These are phyloP conservation scores for Saccharomyces kudriavzevii DNA, from an alignment of 805 yeast species.

Conservation along the genomic window DNA sequence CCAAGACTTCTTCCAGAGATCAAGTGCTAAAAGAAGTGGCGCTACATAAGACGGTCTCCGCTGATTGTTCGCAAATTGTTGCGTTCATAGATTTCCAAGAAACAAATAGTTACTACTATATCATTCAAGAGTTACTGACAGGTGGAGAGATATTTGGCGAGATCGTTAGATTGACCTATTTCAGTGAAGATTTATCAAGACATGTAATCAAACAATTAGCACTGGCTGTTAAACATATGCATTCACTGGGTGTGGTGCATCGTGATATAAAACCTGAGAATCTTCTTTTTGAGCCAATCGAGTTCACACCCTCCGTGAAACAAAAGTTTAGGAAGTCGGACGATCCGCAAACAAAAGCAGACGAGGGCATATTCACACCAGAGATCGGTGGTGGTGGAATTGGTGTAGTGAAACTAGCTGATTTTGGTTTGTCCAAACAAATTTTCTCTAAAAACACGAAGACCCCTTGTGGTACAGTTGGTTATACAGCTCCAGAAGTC, in stretches of 20 bases:
- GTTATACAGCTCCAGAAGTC: constrained; percentile 97
- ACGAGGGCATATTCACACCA: constrained; percentile 78
- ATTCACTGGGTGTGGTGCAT: constrained; percentile 72
- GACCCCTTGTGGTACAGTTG: constrained; percentile 98
- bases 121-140: constrained; percentile 61
- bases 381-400: constrained; percentile 90
- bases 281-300: constrained; percentile 55
- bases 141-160: constrained; percentile 75
- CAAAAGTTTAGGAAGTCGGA: constrained; percentile 50
- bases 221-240: constrained; percentile 58
- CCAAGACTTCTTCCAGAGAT: constrained; percentile 31
- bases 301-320: constrained; percentile 35
- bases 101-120: constrained; percentile 50
- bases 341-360: constrained; percentile 59
- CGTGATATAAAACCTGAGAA: constrained; percentile 81
- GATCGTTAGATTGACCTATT: constrained; percentile 58
- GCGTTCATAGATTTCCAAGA: constrained; percentile 59
- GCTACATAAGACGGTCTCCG: constrained; percentile 55
- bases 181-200: constrained; percentile 55
- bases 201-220: constrained; percentile 60
- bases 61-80: constrained; percentile 46
- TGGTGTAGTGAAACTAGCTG: constrained; percentile 85
- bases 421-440: constrained; percentile 89
- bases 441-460: constrained; percentile 81
- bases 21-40: constrained; percentile 75